Evolutionary conservation across 2,329 filamentous ascomycete species (phyloP).

Genomic region (Ophiostoma australiae): DNA sequence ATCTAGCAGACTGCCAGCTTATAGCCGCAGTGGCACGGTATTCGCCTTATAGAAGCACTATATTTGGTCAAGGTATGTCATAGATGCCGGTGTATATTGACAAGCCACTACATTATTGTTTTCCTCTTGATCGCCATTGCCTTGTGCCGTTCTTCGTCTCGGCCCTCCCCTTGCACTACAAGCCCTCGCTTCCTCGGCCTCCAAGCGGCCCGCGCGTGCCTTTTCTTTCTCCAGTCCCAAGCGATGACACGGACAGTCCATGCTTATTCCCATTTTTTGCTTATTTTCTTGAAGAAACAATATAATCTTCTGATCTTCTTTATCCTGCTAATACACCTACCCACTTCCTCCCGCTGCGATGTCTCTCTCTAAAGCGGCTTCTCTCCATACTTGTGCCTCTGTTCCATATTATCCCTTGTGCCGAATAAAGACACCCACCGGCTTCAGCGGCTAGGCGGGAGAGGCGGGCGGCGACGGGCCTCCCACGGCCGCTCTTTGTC

Average conservation of each 20-base stretch:
- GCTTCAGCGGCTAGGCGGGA: slow-evolving; percentile 2
- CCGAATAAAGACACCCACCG: neutral
- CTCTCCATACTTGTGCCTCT: neutral
- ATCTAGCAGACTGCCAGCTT: neutral
- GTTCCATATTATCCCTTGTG: neutral
- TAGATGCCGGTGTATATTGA: neutral
- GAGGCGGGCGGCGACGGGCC: slow-evolving; percentile 5
- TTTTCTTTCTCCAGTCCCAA: neutral
- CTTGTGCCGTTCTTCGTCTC: neutral
- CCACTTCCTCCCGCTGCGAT: neutral
- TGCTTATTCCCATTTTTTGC: neutral
- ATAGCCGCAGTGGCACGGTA: neutral
- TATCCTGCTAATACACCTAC: neutral
- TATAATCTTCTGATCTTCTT: too few species aligned
- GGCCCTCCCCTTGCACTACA: slow-evolving; percentile 12
- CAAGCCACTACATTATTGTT: neutral
- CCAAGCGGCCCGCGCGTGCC: neutral
- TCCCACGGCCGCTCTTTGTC: neutral
- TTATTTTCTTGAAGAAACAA: too few species aligned
- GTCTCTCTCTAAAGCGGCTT: neutral
- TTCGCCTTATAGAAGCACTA: neutral
- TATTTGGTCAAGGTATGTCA: neutral
- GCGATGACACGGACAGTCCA: neutral
- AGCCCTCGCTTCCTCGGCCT: neutral
- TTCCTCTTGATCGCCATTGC: neutral